phyloP scores from a whole-genome alignment of 1,284 basidiomycete genomes.

The Ceratobasidium sp. region DNA sequence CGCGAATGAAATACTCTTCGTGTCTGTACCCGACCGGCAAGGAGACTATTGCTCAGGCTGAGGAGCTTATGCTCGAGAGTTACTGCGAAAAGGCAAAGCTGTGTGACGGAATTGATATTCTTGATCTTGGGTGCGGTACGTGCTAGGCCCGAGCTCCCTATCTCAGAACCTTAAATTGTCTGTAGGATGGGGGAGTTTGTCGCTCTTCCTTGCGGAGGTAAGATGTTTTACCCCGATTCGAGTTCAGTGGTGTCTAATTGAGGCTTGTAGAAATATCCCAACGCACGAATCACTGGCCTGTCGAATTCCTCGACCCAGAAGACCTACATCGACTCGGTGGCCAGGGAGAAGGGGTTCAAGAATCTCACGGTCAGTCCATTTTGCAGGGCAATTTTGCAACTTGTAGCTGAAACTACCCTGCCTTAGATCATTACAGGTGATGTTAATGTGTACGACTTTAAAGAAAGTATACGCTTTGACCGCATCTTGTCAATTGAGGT shows the following conservation, averaged over 20 bases:
- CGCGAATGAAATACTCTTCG: slow-evolving; percentile 76
- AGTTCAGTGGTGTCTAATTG: not conserved
- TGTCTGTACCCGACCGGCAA: slow-evolving; percentile 76
- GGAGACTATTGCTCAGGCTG: slow-evolving; percentile 76
- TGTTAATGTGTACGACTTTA: slow-evolving; percentile 75
- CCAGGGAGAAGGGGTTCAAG: slow-evolving; percentile 66
- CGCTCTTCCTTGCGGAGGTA: slow-evolving; percentile 76
- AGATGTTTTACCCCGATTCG: slow-evolving; percentile 41
- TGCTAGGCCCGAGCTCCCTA: not conserved
- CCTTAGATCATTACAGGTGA: slow-evolving; percentile 76
- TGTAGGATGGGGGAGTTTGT: slow-evolving; percentile 78
- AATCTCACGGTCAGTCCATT: slow-evolving; percentile 66
- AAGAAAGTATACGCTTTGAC: slow-evolving; percentile 69
- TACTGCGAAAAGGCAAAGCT: slow-evolving; percentile 79
- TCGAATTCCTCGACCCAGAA: slow-evolving; percentile 83
- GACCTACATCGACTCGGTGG: slow-evolving; percentile 70
- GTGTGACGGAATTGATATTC: slow-evolving; percentile 72
- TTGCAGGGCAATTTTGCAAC: not conserved
- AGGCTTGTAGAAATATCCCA: slow-evolving; percentile 71
- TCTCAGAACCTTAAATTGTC: not conserved
- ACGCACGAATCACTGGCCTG: slow-evolving; percentile 72
- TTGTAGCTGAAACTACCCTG: not conserved
- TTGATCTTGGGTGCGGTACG: slow-evolving; percentile 80
- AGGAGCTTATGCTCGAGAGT: slow-evolving; percentile 75
- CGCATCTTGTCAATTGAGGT: slow-evolving; percentile 81